A percentile compares a stretch with the other conserved stretches of the same genome.
These are phyloP conservation scores for Protea cynaroides DNA, from an alignment of 164 flowering plant species.

Conservation along the genomic window DNA sequence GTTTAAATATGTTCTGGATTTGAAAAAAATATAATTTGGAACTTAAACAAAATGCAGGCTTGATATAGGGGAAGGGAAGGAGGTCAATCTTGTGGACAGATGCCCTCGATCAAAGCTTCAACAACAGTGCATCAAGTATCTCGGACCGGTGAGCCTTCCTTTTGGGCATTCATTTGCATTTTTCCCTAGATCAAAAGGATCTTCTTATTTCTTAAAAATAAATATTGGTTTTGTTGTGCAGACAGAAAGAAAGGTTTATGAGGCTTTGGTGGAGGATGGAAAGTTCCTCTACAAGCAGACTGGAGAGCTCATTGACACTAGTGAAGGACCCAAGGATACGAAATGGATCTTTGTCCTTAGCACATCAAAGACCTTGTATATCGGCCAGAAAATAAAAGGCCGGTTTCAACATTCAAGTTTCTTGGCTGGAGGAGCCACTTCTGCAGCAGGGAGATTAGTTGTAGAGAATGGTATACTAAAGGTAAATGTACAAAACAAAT, in stretches of 20 bases:
- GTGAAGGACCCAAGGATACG: slow-evolving; percentile 43
- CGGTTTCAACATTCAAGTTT: slow-evolving; percentile 94
- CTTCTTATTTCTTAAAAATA: background rate
- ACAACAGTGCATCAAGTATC: slow-evolving; percentile 91
- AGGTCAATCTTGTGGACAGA: slow-evolving; percentile 54
- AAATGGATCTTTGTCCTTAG: slow-evolving; percentile 98
- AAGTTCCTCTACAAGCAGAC: slow-evolving; percentile 52
- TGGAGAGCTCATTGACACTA: slow-evolving; percentile 54
- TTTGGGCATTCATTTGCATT: background rate
- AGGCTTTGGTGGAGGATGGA: slow-evolving; percentile 59
- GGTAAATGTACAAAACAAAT: slow-evolving; percentile 40
- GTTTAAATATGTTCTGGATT: background rate
- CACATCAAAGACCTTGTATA: slow-evolving; percentile 64
- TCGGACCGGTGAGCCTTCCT: slow-evolving; percentile 64
- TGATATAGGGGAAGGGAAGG: slow-evolving; percentile 87
- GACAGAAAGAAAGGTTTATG: slow-evolving; percentile 71
- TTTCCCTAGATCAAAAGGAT: background rate
- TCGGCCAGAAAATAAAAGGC: slow-evolving; percentile 81
- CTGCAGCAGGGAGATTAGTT: slow-evolving; percentile 85
- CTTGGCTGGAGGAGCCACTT: slow-evolving; percentile 97
- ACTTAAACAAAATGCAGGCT: slow-evolving; percentile 42
- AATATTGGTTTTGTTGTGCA: slow-evolving; percentile 21
- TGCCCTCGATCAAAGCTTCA: slow-evolving; percentile 77
- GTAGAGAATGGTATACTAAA: slow-evolving; percentile 61
- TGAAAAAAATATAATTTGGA: background rate